These are phyloP conservation scores for Protea cynaroides DNA, from an alignment of 164 flowering plant genomes.

Conservation along the genomic window DNA sequence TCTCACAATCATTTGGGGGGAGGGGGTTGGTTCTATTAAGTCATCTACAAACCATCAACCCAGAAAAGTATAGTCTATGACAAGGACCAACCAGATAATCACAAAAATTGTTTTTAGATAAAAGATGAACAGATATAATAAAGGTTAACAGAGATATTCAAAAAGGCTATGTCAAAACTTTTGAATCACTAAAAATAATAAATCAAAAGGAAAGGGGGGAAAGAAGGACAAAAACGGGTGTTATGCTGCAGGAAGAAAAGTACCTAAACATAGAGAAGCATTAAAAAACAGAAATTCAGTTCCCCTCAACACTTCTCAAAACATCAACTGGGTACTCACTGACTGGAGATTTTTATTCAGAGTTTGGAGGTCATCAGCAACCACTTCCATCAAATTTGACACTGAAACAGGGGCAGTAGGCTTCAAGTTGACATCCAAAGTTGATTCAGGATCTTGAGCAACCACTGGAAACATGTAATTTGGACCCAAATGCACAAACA, in stretches of 20 bases:
- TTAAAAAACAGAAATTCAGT: slow-evolving; percentile 38
- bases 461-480: slow-evolving; percentile 28
- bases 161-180: slow-evolving; percentile 27
- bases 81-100: no score
- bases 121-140: background rate
- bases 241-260: no score
- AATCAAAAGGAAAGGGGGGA: no score
- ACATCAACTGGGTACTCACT: slow-evolving; percentile 37
- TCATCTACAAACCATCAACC: no score
- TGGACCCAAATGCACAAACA: background rate
- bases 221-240: no score
- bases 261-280: no score
- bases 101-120: background rate
- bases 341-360: slow-evolving; percentile 44
- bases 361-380: background rate
- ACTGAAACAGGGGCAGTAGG: slow-evolving; percentile 37
- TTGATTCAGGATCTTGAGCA: slow-evolving; percentile 32
- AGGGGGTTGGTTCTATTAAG: no score
- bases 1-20: no score
- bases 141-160: background rate
- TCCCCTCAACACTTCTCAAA: background rate
- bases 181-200: slow-evolving; percentile 54
- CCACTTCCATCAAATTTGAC: slow-evolving; percentile 43
- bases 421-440: slow-evolving; percentile 36
- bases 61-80: no score